Evolutionary conservation across 176 grass and related monocot genomes (phyloP).

Genomic region (Avena sativa): DNA sequence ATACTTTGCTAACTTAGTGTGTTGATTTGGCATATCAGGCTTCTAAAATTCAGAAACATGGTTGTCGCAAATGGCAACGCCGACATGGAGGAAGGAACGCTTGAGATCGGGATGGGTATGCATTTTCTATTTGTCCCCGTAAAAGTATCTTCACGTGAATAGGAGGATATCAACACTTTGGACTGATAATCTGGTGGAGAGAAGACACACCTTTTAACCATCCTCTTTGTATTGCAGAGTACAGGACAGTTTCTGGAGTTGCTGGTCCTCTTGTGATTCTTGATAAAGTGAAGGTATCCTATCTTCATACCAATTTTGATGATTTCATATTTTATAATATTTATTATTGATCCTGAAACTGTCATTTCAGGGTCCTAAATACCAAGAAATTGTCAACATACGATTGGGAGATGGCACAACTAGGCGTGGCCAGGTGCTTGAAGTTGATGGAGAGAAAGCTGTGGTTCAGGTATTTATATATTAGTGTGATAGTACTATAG

Average conservation of each 20-base stretch:
- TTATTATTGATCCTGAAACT: neutral
- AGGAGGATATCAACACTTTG: neutral
- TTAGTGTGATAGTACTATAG: neutral
- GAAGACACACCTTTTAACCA: neutral
- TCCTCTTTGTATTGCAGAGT: constrained; percentile 53
- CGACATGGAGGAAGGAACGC: constrained; percentile 69
- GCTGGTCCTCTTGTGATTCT: constrained; percentile 83
- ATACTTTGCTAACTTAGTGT: constrained; percentile 1
- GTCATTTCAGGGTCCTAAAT: constrained; percentile 74
- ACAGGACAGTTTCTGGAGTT: constrained; percentile 83
- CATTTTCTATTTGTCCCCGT: constrained; percentile 16
- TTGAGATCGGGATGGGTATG: constrained; percentile 77
- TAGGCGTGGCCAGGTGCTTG: constrained; percentile 79
- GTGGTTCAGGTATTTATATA: constrained; percentile 72
- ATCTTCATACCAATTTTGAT: neutral
- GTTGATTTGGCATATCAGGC: constrained; percentile 27
- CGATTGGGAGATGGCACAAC: constrained; percentile 72
- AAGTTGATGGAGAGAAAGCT: constrained; percentile 88
- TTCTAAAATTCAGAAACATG: constrained; percentile 51
- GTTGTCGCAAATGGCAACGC: constrained; percentile 52
- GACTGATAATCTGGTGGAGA: neutral
- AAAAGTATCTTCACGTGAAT: neutral
- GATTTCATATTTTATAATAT: neutral
- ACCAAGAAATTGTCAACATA: constrained; percentile 89
- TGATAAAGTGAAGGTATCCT: constrained; percentile 79